Percentiles rank a stretch among this genome's conserved stretches.
These are phyloP conservation scores for Yamadazyma atlantica DNA, from an alignment of 1,139 yeast species.

Conservation along the genomic window DNA sequence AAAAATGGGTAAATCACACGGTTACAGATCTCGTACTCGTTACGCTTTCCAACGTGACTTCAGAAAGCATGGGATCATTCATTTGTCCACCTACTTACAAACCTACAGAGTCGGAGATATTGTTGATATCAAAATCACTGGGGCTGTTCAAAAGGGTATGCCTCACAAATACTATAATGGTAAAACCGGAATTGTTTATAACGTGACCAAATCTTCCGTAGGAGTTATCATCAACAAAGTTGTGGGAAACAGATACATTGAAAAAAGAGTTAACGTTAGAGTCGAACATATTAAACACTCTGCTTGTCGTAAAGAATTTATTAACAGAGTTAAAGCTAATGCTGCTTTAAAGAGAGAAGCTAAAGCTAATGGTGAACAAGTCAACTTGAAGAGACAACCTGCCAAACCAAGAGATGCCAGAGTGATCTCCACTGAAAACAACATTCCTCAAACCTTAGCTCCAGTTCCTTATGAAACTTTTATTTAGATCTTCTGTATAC, in stretches of 20 bases:
- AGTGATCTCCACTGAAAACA: conserved; percentile 73
- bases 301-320: conserved; percentile 98
- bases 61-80: conserved; percentile 95
- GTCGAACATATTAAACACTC: conserved; percentile 99
- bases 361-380: conserved; percentile 89
- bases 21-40: conserved; percentile 99
- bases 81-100: conserved; percentile 96
- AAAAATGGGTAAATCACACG: conserved; percentile 52
- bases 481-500: conserved; percentile 16
- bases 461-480: conserved; percentile 41
- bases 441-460: conserved; percentile 95
- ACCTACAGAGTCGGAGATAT: conserved; percentile 98
- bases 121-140: conserved; percentile 99
- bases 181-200: conserved; percentile 98
- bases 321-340: conserved; percentile 96
- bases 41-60: conserved; percentile 99
- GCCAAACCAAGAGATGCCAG: conserved; percentile 95
- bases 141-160: conserved; percentile 99
- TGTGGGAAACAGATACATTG: conserved; percentile 98
- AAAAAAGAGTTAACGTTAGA: conserved; percentile 98
- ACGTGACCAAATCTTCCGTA: conserved; percentile 97
- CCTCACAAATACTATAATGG: conserved; percentile 99
- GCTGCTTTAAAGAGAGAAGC: conserved; percentile 94
- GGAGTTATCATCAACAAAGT: conserved; percentile 98
- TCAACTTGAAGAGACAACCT: conserved; percentile 96